phyloP scores from a whole-genome alignment of 345 rosid species.

The Chamaenerion angustifolium region DNA sequence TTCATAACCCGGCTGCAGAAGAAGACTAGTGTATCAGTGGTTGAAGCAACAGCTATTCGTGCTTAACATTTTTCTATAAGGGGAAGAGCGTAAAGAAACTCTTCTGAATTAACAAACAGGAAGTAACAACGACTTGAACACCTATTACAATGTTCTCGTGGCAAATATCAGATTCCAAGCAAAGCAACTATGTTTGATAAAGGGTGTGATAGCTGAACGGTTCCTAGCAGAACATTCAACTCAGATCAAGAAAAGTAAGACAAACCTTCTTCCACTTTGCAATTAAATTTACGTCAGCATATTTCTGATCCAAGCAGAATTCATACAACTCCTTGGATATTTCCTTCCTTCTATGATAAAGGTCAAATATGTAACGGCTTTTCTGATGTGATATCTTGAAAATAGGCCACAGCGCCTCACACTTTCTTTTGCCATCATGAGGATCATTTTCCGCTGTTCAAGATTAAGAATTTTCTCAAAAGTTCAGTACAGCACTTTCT shows the following conservation, averaged over 20 bases:
- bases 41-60: background rate
- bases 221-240: too few species aligned
- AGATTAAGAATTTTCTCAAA: background rate
- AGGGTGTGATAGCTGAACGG: too few species aligned
- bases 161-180: too few species aligned
- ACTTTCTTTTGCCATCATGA: conserved; percentile 73
- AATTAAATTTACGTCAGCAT: conserved; percentile 48
- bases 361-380: conserved; percentile 59
- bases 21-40: background rate
- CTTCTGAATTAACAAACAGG: too few species aligned
- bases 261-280: conserved; percentile 60
- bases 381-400: conserved; percentile 68
- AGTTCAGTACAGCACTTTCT: background rate
- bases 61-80: too few species aligned
- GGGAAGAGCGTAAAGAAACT: too few species aligned
- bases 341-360: conserved; percentile 43
- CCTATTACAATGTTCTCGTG: too few species aligned
- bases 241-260: background rate
- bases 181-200: too few species aligned
- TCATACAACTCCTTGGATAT: conserved; percentile 67
- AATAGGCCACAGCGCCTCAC: conserved; percentile 68
- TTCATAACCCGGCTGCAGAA: conserved; percentile 67
- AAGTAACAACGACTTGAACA: too few species aligned
- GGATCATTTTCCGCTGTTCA: conserved; percentile 61
- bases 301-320: conserved; percentile 65